phyloP scores from a whole-genome alignment of 345 rosid species.

The Mangifera indica region DNA sequence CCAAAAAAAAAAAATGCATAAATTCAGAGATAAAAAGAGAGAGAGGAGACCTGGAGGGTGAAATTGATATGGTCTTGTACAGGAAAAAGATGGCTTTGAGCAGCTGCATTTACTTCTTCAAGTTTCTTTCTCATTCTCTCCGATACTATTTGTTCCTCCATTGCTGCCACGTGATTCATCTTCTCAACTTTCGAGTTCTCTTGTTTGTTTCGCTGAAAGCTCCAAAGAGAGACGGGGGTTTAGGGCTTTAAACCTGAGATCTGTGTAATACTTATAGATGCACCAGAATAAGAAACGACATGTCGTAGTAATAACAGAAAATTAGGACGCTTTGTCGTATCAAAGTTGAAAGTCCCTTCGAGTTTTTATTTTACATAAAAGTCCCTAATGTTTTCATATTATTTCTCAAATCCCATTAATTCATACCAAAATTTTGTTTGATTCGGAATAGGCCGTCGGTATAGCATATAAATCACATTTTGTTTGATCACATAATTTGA shows the following conservation, averaged over 20 bases:
- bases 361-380: too few relatives aligned
- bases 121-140: constrained; percentile 69
- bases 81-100: constrained; percentile 68
- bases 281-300: neutral
- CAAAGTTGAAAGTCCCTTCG: too few relatives aligned
- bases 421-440: too few relatives aligned
- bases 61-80: constrained; percentile 85
- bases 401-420: too few relatives aligned
- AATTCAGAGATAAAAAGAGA: neutral
- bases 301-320: neutral
- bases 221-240: neutral
- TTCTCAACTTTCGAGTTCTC: neutral
- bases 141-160: constrained; percentile 58
- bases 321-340: too few relatives aligned
- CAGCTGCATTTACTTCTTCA: constrained; percentile 62
- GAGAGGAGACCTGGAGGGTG: constrained; percentile 70
- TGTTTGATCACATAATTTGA: too few relatives aligned
- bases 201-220: too few relatives aligned
- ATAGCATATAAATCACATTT: too few relatives aligned
- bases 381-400: too few relatives aligned
- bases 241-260: constrained; percentile 12
- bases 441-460: too few relatives aligned
- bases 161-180: constrained; percentile 66
- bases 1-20: neutral
- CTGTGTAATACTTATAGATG: neutral